Percentiles rank a stretch among this genome's conserved stretches.
Conservation (phyloP, 2,329 filamentous ascomycete genomes). For the Sporothrix pseudoabietina region DNA sequence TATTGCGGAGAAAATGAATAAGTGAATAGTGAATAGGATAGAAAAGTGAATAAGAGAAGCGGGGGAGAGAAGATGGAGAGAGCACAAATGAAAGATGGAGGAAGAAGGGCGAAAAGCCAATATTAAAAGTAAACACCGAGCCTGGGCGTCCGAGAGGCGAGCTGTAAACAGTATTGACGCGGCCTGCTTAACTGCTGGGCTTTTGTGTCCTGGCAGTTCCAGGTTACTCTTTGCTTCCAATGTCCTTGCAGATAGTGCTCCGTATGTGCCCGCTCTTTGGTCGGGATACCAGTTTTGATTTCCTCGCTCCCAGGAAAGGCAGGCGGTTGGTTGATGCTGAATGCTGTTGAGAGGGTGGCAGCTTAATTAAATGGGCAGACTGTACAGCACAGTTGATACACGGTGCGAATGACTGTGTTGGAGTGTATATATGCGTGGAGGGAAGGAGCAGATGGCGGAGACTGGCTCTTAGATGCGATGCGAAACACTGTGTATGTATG, state of each 20-base stretch:
- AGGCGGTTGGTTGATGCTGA: slow-evolving; percentile 17
- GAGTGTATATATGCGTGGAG: background rate
- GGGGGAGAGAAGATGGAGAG: slow-evolving; percentile 2
- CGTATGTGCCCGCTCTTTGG: background rate
- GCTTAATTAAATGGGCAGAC: slow-evolving; percentile 17
- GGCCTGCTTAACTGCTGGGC: background rate
- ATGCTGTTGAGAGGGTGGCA: slow-evolving; percentile 4
- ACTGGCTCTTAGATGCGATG: background rate
- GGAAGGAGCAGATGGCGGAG: background rate
- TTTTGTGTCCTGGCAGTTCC: background rate
- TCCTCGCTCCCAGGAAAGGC: slow-evolving; percentile 11
- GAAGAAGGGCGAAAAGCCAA: background rate
- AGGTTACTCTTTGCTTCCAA: background rate
- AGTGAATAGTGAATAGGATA: background rate
- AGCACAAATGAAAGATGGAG: background rate
- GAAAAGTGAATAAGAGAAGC: background rate
- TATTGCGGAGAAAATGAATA: background rate
- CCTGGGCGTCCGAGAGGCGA: slow-evolving; percentile 16
- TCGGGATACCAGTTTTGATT: background rate
- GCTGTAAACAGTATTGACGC: background rate
- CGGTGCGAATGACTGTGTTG: background rate
- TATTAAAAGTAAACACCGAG: background rate
- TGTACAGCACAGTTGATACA: background rate
- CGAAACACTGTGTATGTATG: background rate
- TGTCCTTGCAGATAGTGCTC: background rate